Evolutionary conservation across 164 flowering plant genomes (phyloP).

Genomic region (Vitis riparia): DNA sequence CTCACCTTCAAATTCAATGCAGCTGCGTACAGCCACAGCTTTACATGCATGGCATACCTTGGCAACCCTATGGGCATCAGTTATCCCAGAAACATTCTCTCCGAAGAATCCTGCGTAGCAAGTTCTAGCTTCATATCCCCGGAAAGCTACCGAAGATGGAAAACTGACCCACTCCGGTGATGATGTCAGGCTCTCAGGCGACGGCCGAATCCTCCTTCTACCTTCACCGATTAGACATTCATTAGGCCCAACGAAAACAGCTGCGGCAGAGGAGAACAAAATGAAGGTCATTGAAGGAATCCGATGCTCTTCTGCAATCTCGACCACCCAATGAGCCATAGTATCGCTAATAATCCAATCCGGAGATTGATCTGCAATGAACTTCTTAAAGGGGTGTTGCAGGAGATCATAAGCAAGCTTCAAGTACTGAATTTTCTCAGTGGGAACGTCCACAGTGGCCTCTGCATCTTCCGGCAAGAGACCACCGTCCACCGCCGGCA

Average conservation of each 20-base stretch:
- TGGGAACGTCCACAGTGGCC: slow-evolving; percentile 41
- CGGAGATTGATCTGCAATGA: slow-evolving; percentile 16
- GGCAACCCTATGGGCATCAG: slow-evolving; percentile 7
- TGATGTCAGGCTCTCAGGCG: slow-evolving; percentile 16
- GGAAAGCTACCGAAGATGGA: slow-evolving; percentile 24
- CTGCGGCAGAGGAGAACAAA: slow-evolving; percentile 8
- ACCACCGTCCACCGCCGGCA: slow-evolving; percentile 23
- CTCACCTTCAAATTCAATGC: slow-evolving; percentile 32
- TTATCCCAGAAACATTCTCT: slow-evolving; percentile 15
- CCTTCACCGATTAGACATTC: slow-evolving; percentile 11
- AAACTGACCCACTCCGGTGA: slow-evolving; percentile 34
- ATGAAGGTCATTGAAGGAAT: slow-evolving; percentile 9
- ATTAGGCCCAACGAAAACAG: slow-evolving; percentile 17
- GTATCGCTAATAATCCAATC: slow-evolving; percentile 35
- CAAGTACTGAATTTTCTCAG: slow-evolving; percentile 25
- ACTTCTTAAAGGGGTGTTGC: slow-evolving; percentile 20
- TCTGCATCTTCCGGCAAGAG: slow-evolving; percentile 33
- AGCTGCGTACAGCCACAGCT: slow-evolving; percentile 23
- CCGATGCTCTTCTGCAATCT: slow-evolving; percentile 11
- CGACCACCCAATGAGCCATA: slow-evolving; percentile 25
- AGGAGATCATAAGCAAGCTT: slow-evolving; percentile 40
- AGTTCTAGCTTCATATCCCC: slow-evolving; percentile 6
- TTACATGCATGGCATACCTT: slow-evolving; percentile 5
- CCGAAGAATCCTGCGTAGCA: not conserved
- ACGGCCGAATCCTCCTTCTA: not conserved